Evolutionary conservation across 2,329 filamentous ascomycete species (phyloP).

Genomic region (Penicillium freii): DNA sequence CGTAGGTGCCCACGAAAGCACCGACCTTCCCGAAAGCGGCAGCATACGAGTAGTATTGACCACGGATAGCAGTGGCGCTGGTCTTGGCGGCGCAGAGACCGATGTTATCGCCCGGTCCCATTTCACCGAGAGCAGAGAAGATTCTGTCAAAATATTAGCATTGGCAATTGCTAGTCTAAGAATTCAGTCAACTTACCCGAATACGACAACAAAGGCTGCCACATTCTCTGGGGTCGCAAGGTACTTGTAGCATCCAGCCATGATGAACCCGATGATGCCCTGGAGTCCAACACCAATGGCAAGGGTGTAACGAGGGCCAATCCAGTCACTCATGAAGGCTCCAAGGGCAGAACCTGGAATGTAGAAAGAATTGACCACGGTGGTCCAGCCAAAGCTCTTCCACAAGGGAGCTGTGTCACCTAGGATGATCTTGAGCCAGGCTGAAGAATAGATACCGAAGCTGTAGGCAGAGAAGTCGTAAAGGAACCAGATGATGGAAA

Average conservation of each 20-base stretch:
- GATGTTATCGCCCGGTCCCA: slow-evolving; percentile 90
- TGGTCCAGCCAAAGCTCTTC: slow-evolving; percentile 83
- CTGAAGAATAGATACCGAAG: slow-evolving; percentile 79
- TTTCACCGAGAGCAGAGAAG: slow-evolving; percentile 73
- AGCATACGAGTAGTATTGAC: slow-evolving; percentile 63
- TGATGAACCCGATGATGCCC: slow-evolving; percentile 79
- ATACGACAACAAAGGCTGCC: slow-evolving; percentile 74
- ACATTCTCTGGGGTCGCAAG: slow-evolving; percentile 68
- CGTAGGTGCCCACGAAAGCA: slow-evolving; percentile 81
- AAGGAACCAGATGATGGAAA: slow-evolving; percentile 79
- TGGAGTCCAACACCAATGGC: slow-evolving; percentile 69
- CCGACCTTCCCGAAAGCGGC: slow-evolving; percentile 49
- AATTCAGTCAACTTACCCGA: slow-evolving; percentile 49
- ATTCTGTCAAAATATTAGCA: slow-evolving; percentile 44
- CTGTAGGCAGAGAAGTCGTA: slow-evolving; percentile 84
- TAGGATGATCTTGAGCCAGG: slow-evolving; percentile 60
- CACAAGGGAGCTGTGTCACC: slow-evolving; percentile 63
- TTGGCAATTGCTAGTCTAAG: neutral
- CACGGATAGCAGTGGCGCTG: slow-evolving; percentile 81
- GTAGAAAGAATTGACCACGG: slow-evolving; percentile 84
- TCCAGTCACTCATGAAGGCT: slow-evolving; percentile 71
- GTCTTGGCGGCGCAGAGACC: slow-evolving; percentile 84
- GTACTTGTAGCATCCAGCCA: slow-evolving; percentile 73
- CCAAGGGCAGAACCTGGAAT: slow-evolving; percentile 78
- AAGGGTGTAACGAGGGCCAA: slow-evolving; percentile 75